These are phyloP conservation scores for Aspergillus kassunensis DNA, from an alignment of 495 filamentous ascomycete genomes.

Conservation along the genomic window DNA sequence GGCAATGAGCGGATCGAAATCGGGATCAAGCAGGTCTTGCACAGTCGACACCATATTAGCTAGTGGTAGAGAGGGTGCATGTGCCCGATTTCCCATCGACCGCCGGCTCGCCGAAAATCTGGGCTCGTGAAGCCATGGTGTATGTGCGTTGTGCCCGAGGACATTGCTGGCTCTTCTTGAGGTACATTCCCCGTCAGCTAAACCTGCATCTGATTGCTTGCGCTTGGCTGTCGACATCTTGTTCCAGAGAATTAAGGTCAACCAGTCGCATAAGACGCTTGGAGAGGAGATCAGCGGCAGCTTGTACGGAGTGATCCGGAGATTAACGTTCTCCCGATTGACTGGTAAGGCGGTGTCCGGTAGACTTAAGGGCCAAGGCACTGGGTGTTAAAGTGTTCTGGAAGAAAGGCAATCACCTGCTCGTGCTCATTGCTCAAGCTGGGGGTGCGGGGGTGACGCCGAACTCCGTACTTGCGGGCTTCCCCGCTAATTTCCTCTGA, in stretches of 20 bases:
- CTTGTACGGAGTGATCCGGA: not conserved
- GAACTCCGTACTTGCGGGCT: slow-evolving; percentile 11
- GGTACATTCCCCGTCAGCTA: slow-evolving; percentile 13
- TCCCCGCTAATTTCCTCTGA: slow-evolving; percentile 14
- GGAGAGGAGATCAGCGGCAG: slow-evolving; percentile 1
- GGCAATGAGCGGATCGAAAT: slow-evolving; percentile 43
- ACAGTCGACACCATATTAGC: slow-evolving; percentile 43
- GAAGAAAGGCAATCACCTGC: not conserved
- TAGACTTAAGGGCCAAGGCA: not conserved
- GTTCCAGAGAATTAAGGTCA: not conserved
- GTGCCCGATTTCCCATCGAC: slow-evolving; percentile 27
- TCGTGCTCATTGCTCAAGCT: not conserved
- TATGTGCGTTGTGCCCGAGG: slow-evolving; percentile 32
- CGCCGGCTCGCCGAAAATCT: slow-evolving; percentile 29
- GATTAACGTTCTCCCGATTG: slow-evolving; percentile 11
- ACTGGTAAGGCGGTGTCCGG: slow-evolving; percentile 32
- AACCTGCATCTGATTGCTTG: slow-evolving; percentile 26
- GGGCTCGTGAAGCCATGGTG: slow-evolving; percentile 35
- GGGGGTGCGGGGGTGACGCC: not conserved
- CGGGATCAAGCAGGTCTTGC: slow-evolving; percentile 41
- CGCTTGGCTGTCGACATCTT: slow-evolving; percentile 25
- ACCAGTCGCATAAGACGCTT: not conserved
- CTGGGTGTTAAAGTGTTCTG: not conserved
- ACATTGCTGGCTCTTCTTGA: slow-evolving; percentile 26
- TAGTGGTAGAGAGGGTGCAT: slow-evolving; percentile 34